phyloP scores from a whole-genome alignment of 176 grass and related monocot species.

The Oryza glumipatula region DNA sequence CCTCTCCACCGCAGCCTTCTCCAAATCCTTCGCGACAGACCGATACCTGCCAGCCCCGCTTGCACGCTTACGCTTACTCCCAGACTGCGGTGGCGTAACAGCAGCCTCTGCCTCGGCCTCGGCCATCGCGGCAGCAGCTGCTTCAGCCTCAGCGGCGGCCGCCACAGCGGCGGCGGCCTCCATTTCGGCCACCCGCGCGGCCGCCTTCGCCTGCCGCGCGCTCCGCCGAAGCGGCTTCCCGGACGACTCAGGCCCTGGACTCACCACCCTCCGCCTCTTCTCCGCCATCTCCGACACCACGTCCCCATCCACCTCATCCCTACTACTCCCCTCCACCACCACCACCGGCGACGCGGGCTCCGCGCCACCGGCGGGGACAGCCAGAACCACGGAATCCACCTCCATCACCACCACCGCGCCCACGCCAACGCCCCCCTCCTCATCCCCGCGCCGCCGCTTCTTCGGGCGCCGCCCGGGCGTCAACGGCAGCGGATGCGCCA shows the following conservation, averaged over 20 bases:
- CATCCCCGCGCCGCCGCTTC: slow-evolving; percentile 53
- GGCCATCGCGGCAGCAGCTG: background rate
- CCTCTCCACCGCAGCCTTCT: slow-evolving; percentile 37
- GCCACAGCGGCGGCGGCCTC: slow-evolving; percentile 37
- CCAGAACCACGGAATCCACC: slow-evolving; percentile 26
- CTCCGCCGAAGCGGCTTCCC: slow-evolving; percentile 66
- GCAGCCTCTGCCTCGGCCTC: background rate
- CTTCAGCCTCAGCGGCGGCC: slow-evolving; percentile 44
- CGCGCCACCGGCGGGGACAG: slow-evolving; percentile 7
- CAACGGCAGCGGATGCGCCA: slow-evolving; percentile 26
- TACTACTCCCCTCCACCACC: background rate
- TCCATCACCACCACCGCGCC: background rate
- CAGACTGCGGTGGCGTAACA: slow-evolving; percentile 30
- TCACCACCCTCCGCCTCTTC: slow-evolving; percentile 36
- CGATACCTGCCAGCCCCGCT: slow-evolving; percentile 23
- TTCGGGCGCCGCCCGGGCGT: slow-evolving; percentile 43
- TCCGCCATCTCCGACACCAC: slow-evolving; percentile 4
- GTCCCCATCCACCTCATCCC: background rate
- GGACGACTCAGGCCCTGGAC: slow-evolving; percentile 34
- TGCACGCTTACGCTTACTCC: slow-evolving; percentile 28
- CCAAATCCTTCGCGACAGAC: slow-evolving; percentile 44
- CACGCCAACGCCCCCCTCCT: background rate
- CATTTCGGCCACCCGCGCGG: slow-evolving; percentile 34
- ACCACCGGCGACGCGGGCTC: slow-evolving; percentile 31
- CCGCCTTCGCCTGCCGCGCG: slow-evolving; percentile 68